Evolutionary conservation across 352 stramenopile genomes (phyloP).

Genomic region (Globisporangium rhizosaccharum): DNA sequence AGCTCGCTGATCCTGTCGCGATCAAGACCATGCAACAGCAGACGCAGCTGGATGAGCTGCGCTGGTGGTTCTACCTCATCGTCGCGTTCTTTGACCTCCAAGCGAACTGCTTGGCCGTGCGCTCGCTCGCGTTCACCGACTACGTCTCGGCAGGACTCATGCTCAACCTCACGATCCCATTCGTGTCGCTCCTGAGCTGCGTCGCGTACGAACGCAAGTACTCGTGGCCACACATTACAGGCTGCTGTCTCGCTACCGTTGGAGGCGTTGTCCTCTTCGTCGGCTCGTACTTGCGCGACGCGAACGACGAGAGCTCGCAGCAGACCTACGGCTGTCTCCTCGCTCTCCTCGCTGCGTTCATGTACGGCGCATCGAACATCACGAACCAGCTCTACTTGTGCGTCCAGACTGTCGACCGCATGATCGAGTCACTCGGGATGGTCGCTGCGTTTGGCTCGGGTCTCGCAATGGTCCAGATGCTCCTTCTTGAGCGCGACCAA

Average conservation of each 20-base stretch:
- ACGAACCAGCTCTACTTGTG: conserved; percentile 34
- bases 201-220: conserved; percentile 20
- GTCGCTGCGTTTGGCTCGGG: conserved; percentile 24
- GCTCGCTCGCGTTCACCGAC: conserved; percentile 25
- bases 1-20: background rate
- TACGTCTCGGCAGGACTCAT: conserved; percentile 29
- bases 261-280: conserved; percentile 24
- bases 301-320: conserved; percentile 12
- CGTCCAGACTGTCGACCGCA: conserved; percentile 12
- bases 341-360: conserved; percentile 21
- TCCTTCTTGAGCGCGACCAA: conserved; percentile 19
- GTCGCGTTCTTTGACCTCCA: conserved; percentile 37
- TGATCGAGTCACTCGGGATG: conserved; percentile 27
- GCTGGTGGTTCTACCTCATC: conserved; percentile 38
- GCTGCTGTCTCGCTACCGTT: conserved; percentile 17
- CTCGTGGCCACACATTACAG: conserved; percentile 23
- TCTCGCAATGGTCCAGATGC: conserved; percentile 24
- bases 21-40: background rate
- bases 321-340: conserved; percentile 31
- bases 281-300: conserved; percentile 16
- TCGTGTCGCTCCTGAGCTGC: conserved; percentile 29
- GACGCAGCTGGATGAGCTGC: background rate
- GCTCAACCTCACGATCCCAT: conserved; percentile 43
- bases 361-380: conserved; percentile 36
- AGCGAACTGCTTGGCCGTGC: conserved; percentile 30